Evolutionary conservation across 2,329 filamentous ascomycete genomes (phyloP).

Genomic region (Leptographium radiaticola): DNA sequence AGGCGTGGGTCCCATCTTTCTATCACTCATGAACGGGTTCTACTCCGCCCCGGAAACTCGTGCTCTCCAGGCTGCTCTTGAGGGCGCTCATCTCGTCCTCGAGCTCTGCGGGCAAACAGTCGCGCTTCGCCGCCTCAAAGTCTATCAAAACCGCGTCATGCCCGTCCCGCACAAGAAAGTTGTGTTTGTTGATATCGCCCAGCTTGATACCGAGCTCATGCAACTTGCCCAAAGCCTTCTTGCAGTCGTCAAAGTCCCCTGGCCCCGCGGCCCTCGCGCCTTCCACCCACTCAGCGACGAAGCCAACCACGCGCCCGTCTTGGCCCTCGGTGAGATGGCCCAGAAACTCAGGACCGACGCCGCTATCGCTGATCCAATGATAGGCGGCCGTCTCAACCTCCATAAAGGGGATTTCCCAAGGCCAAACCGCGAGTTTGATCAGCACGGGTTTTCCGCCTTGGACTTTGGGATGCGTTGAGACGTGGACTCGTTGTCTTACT

Average conservation of each 20-base stretch:
- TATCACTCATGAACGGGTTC: not conserved
- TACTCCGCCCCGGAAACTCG: not conserved
- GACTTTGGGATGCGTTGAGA: conserved; percentile 9
- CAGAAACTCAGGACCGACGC: conserved; percentile 14
- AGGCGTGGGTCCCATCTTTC: not conserved
- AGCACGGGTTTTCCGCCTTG: conserved; percentile 7
- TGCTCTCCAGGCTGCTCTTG: not conserved
- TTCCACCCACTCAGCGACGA: conserved; percentile 18
- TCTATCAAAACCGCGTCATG: not conserved
- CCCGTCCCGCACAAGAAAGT: conserved; percentile 19
- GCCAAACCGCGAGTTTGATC: conserved; percentile 13
- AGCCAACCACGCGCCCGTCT: conserved; percentile 17
- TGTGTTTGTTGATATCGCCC: conserved; percentile 23
- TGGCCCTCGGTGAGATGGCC: conserved; percentile 18
- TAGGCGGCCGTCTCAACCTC: conserved; percentile 9
- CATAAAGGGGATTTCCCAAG: conserved; percentile 8
- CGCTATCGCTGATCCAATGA: conserved; percentile 11
- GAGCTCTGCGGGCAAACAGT: not conserved
- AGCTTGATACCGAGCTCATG: conserved; percentile 23
- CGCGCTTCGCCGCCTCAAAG: not conserved
- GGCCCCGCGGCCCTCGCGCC: conserved; percentile 14
- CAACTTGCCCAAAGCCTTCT: conserved; percentile 14
- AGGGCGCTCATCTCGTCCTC: not conserved
- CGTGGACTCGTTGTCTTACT: conserved; percentile 17
- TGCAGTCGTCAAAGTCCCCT: conserved; percentile 18